These are phyloP conservation scores for Penicillium frequentans DNA, from an alignment of 2,329 filamentous ascomycete species.

Conservation along the genomic window DNA sequence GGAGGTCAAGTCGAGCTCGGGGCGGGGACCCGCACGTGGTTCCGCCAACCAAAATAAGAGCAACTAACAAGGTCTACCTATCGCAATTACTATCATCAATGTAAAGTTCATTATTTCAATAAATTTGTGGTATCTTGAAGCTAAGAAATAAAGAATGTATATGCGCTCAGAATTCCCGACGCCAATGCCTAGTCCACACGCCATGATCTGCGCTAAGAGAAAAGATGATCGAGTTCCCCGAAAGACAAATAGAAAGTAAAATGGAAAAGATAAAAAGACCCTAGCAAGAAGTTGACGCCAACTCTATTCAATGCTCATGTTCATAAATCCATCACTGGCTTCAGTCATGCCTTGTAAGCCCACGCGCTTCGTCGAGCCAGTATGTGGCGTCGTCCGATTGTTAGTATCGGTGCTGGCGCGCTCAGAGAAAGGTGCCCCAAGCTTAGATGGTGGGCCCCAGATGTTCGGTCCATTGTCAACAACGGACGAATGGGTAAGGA, in stretches of 20 bases:
- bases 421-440: slow-evolving; percentile 50
- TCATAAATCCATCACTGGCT: slow-evolving; percentile 93
- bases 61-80: background rate
- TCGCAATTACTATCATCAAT: background rate
- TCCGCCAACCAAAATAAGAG: background rate
- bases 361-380: slow-evolving; percentile 56
- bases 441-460: slow-evolving; percentile 69
- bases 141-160: slow-evolving; percentile 6
- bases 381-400: slow-evolving; percentile 50
- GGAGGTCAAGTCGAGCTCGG: slow-evolving; percentile 20
- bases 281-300: background rate
- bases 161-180: slow-evolving; percentile 5
- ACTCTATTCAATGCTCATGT: slow-evolving; percentile 85
- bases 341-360: slow-evolving; percentile 93
- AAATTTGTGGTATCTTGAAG: slow-evolving; percentile 9
- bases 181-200: slow-evolving; percentile 12
- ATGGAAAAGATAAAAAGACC: background rate
- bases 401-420: slow-evolving; percentile 52
- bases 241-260: background rate
- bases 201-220: background rate
- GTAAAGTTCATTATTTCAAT: background rate
- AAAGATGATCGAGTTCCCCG: background rate
- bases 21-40: slow-evolving; percentile 25
- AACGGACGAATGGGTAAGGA: slow-evolving; percentile 78
- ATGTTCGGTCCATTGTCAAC: slow-evolving; percentile 59